A percentile compares a stretch with the other conserved stretches of the same genome.
Evolutionary conservation across 805 yeast genomes (phyloP).

Genomic region (Spathaspora boniae): DNA sequence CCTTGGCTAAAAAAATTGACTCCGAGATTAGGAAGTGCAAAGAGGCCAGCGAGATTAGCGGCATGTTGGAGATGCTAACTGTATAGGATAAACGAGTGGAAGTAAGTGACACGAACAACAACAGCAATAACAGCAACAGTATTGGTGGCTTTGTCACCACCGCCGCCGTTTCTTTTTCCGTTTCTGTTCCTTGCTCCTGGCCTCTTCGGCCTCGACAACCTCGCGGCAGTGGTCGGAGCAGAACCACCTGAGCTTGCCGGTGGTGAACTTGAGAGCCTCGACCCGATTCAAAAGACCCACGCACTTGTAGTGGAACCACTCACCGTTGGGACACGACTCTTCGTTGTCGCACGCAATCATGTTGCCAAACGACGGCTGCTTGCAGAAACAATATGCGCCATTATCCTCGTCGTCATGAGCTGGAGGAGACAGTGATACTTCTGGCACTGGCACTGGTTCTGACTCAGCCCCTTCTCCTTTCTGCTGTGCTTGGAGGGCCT

Average conservation of each 20-base stretch:
- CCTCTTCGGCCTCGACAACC: conserved; percentile 9
- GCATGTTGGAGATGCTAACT: conserved; percentile 87
- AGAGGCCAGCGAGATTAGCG: conserved; percentile 86
- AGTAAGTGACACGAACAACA: neutral
- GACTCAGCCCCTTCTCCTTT: neutral
- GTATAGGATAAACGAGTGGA: conserved; percentile 22
- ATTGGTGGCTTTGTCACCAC: conserved; percentile 11
- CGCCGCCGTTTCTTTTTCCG: conserved; percentile 14
- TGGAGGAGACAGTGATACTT: too few relatives aligned
- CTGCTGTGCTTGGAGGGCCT: neutral
- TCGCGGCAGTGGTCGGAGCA: conserved; percentile 33
- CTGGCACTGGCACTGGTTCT: conserved; percentile 4
- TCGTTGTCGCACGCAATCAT: conserved; percentile 94
- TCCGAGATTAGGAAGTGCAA: conserved; percentile 72
- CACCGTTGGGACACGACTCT: conserved; percentile 39
- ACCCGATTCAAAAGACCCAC: conserved; percentile 38
- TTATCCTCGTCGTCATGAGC: conserved; percentile 21
- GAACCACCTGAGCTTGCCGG: conserved; percentile 37
- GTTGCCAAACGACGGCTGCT: conserved; percentile 89
- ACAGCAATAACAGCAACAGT: neutral
- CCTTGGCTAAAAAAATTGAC: conserved; percentile 58
- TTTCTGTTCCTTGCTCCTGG: conserved; percentile 10
- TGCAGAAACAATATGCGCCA: conserved; percentile 77
- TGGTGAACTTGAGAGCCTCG: conserved; percentile 32
- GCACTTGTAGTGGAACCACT: conserved; percentile 46